A percentile compares a stretch with the other conserved stretches of the same genome.
phyloP scores from a whole-genome alignment of 2,329 filamentous ascomycete genomes.

The Pyrenophora graminea region DNA sequence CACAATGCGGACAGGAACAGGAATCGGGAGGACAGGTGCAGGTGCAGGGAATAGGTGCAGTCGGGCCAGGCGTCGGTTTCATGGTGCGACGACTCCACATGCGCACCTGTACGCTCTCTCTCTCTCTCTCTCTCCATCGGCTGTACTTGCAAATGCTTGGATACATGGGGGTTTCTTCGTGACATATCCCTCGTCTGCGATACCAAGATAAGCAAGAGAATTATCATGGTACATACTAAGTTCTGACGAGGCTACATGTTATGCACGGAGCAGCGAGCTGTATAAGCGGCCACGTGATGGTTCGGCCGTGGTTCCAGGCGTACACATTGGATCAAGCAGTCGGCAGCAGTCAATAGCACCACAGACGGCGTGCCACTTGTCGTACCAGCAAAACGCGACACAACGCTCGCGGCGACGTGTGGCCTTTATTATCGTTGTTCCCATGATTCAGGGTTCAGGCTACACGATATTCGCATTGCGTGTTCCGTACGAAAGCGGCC shows the following conservation, averaged over 20 bases:
- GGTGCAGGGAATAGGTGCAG: slow-evolving; percentile 1
- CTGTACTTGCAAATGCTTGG: background rate
- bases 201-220: background rate
- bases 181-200: background rate
- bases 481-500: background rate
- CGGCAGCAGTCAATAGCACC: background rate
- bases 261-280: background rate
- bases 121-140: background rate
- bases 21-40: slow-evolving; percentile 1
- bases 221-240: too few species aligned
- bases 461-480: background rate
- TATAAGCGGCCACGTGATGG: too few species aligned
- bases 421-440: too few species aligned
- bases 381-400: slow-evolving; percentile 18
- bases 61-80: background rate
- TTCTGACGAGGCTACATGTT: too few species aligned
- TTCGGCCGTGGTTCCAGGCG: background rate
- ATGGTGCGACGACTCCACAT: slow-evolving; percentile 15
- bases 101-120: background rate
- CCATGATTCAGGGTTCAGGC: slow-evolving; percentile 3
- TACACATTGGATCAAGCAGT: too few species aligned
- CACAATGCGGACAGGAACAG: background rate
- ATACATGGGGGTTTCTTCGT: too few species aligned
- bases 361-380: slow-evolving; percentile 19
- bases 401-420: too few species aligned